Percentiles rank a stretch among this genome's conserved stretches.
phyloP scores from a whole-genome alignment of 768 basidiomycete genomes.

The Hysterangium stoloniferum region DNA sequence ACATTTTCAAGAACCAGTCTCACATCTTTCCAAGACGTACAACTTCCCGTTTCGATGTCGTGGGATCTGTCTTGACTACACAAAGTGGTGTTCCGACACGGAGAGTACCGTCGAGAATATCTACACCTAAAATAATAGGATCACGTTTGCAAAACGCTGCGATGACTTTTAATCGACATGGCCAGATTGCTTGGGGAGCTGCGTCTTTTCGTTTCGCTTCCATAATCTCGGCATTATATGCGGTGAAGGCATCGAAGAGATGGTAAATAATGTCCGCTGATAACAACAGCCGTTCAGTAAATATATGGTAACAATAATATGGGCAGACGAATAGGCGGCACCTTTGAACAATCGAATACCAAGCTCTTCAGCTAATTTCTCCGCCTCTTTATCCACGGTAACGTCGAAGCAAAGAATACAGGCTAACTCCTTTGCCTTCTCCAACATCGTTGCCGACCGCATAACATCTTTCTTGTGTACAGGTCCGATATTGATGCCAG shows the following conservation, averaged over 20 bases:
- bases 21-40: slow-evolving; percentile 93
- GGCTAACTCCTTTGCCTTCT: slow-evolving; percentile 91
- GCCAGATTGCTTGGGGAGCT: slow-evolving; percentile 94
- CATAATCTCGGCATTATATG: slow-evolving; percentile 83
- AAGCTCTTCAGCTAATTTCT: slow-evolving; percentile 86
- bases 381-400: slow-evolving; percentile 86
- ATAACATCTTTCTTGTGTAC: slow-evolving; percentile 94
- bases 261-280: slow-evolving; percentile 98
- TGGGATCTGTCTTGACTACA: slow-evolving; percentile 86
- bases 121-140: slow-evolving; percentile 94
- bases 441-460: slow-evolving; percentile 88
- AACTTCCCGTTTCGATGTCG: slow-evolving; percentile 83
- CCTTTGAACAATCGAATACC: slow-evolving; percentile 93
- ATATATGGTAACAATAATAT: not conserved
- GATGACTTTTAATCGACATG: slow-evolving; percentile 86
- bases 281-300: slow-evolving; percentile 9
- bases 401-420: slow-evolving; percentile 98
- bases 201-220: slow-evolving; percentile 92
- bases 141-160: slow-evolving; percentile 96
- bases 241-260: slow-evolving; percentile 92
- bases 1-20: slow-evolving; percentile 23
- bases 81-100: slow-evolving; percentile 91
- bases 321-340: slow-evolving; percentile 27
- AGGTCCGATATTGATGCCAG: slow-evolving; percentile 95
- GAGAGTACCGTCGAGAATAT: slow-evolving; percentile 88